Evolutionary conservation across 768 basidiomycete species (phyloP), one percentile per base, ranked within the genome.

Genomic region (Russula sp.): DNA sequence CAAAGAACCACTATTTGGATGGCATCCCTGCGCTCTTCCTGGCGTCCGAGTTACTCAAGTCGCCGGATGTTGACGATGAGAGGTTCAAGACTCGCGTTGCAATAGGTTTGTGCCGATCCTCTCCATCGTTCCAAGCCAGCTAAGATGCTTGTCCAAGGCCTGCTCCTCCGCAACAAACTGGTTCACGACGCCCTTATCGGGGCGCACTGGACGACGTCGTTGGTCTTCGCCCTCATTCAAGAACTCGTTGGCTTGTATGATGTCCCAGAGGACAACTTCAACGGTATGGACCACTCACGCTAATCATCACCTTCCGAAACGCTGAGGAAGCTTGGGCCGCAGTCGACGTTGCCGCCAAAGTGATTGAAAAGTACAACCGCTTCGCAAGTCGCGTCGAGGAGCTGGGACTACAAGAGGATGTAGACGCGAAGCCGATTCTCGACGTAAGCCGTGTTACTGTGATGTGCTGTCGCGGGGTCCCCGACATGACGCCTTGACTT

Each of bases 201-300:
- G 16, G 79, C 82, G 11, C 80, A 84, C 52, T 95, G 90, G 91
- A 76, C 84, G 22, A 80, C 78, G 4, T 87, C 90, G 9, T 67
- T 91, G 42, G 71, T 93, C 9, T 94, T 94, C 71, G 84, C 92
- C 2, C 74, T 93, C 47, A 77, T 90, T 6, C 83, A 84, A 69
- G 89, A 94, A 66, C 74, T 94, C 13, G 77, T 83, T 0, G 79
- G 79, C 7, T 71, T 77, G 6, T 90, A 85, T 71, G 73, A 82
- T 64, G 60, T 70, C 13, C 61, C 68, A 1, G 67, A 73, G 8
- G 78, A 81, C 63, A 59, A 62, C 13, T 72, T 87, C 16, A 73
- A 84, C 59, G 70, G 83, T 85, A 63, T 62, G 80, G 55, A n/a
- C 57, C 55, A 7, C 22, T 48, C 44, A 4, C 18, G 66, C 20